Conservation (phyloP, 257 asterid species). For the Hygrophila difformis region DNA sequence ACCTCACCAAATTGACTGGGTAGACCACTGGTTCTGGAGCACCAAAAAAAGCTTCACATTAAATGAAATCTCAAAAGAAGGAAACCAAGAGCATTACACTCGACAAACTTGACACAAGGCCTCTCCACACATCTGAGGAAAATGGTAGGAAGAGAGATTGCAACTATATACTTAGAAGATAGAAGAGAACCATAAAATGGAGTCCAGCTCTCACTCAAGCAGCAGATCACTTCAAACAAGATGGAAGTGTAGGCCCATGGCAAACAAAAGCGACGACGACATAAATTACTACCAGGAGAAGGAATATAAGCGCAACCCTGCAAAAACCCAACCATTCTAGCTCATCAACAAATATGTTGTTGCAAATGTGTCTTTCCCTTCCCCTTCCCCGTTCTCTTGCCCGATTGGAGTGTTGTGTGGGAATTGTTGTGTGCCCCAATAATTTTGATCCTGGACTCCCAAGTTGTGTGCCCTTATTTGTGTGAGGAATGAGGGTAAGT, state of each 20-base stretch:
- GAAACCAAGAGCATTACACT: conserved; percentile 9
- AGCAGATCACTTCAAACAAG: conserved; percentile 28
- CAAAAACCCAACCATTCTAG: conserved; percentile 10
- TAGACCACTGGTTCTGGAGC: conserved; percentile 16
- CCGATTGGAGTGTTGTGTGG: too few relatives aligned
- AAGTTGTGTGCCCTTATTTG: too few relatives aligned
- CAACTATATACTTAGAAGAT: conserved; percentile 12
- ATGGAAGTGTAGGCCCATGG: conserved; percentile 62
- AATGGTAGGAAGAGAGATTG: conserved; percentile 17
- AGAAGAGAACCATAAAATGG: conserved; percentile 14
- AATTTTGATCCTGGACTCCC: too few relatives aligned
- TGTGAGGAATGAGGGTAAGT: too few relatives aligned
- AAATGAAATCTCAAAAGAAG: conserved; percentile 19
- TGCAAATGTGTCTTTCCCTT: conserved; percentile 3
- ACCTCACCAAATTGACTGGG: too few relatives aligned
- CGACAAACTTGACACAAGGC: conserved; percentile 12
- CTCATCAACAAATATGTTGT: conserved; percentile 17
- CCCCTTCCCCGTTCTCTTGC: too few relatives aligned
- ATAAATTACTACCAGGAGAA: conserved; percentile 43
- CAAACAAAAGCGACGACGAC: conserved; percentile 52
- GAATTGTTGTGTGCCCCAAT: too few relatives aligned
- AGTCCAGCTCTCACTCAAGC: conserved; percentile 20
- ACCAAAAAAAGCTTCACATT: conserved; percentile 21
- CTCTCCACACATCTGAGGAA: conserved; percentile 20
- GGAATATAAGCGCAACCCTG: conserved; percentile 51